phyloP scores from a whole-genome alignment of 352 stramenopile genomes.

The Globisporangium polare region DNA sequence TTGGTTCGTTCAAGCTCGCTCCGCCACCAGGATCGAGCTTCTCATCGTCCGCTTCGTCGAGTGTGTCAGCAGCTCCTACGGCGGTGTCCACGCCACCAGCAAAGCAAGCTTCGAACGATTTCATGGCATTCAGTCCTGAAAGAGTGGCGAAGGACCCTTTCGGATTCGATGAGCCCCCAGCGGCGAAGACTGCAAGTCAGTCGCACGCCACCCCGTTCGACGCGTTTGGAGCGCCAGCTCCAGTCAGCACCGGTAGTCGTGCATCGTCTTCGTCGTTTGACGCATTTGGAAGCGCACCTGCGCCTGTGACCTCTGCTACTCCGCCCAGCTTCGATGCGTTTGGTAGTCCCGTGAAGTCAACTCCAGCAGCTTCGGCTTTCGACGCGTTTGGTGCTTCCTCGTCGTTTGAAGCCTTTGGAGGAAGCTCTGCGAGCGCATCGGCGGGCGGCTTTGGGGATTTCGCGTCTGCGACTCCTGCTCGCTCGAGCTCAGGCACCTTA shows the following conservation, averaged over 20 bases:
- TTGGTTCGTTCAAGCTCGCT: conserved; percentile 69
- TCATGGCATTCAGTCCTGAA: conserved; percentile 60
- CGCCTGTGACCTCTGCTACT: neutral
- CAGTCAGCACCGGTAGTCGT: conserved; percentile 1
- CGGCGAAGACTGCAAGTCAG: conserved; percentile 15
- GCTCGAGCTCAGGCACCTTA: conserved; percentile 22
- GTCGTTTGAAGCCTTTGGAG: conserved; percentile 34
- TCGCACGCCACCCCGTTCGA: conserved; percentile 4
- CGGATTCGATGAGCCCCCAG: conserved; percentile 39
- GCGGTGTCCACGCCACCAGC: conserved; percentile 13
- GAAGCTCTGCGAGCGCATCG: conserved; percentile 8
- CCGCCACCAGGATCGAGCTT: conserved; percentile 52
- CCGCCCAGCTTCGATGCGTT: conserved; percentile 10
- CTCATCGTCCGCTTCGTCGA: conserved; percentile 25
- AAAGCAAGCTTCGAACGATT: conserved; percentile 38
- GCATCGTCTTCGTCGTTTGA: conserved; percentile 21
- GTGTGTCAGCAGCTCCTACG: conserved; percentile 6
- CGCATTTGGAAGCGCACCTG: conserved; percentile 17
- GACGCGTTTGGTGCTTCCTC: conserved; percentile 31
- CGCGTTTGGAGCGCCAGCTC: conserved; percentile 4
- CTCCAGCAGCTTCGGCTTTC: conserved; percentile 10
- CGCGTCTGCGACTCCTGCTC: conserved; percentile 20
- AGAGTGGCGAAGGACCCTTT: conserved; percentile 45
- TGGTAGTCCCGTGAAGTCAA: neutral
- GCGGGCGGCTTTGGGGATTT: conserved; percentile 29